Evolutionary conservation across 2,329 filamentous ascomycete species (phyloP), one percentile per base, ranked within the genome.

Genomic region (Trichoderma hamatum): DNA sequence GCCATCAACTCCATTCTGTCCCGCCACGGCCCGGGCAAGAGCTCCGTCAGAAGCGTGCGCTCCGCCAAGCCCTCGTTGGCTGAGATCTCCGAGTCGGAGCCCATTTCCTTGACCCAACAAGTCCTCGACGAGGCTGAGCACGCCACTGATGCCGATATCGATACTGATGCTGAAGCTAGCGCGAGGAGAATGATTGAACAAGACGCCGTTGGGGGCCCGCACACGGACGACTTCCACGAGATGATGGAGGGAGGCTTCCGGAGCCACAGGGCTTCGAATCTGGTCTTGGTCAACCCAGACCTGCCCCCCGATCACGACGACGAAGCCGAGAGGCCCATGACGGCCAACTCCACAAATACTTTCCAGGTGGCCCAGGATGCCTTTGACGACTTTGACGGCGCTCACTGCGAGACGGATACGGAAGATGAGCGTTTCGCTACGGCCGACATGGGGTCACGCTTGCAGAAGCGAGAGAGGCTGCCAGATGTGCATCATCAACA

Each of bases 381-480:
- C 3, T 96, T 95, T 81, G 86, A 88, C 52, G 92, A 94, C 76
- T 96, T 96, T 75, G 92, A 96, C 76, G 92, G 92, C 46, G 90
- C 91, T 16, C 92, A 95, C 76, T 93, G 89, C 76, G 85, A 87
- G 32, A 86, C 89, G 4, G 84, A 88, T 7, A 72, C 72, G 19
- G 74, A 55, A 21, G 72, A 73, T 24, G 74, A 55, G 21, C 54
- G 54, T 76, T 24, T 70, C 49, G 73, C 72, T 67, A 74, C 73
- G 34, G 21, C 26, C 26, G 58, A 68, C 39, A 56, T 56, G 66
- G 59, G 58, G 66, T 5, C 21, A 30, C 46, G 30, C 43, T 73
- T 43, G 13, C 71, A 49, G 43, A 56, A 70, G 16, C 52, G 64
- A 11, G 74, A 71, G 36, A 66, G 69, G 28, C 56, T 36, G 39